Evolutionary conservation across 805 yeast species (phyloP).

Genomic region (Isabelozyma heimii): DNA sequence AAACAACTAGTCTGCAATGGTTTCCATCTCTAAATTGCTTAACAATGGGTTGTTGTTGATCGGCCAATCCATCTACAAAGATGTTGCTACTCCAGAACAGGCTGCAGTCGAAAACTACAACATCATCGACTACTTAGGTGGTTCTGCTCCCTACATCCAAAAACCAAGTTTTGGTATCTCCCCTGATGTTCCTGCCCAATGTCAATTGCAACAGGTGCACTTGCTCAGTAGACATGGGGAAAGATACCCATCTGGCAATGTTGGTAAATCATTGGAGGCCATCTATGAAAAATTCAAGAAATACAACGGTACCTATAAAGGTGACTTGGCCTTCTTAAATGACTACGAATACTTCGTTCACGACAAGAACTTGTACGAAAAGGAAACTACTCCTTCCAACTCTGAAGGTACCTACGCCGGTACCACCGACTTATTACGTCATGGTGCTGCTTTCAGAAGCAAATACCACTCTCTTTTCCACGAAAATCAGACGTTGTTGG

Average conservation of each 20-base stretch:
- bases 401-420: constrained; percentile 51
- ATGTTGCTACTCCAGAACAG: constrained; percentile 38
- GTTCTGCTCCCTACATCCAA: constrained; percentile 54
- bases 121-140: constrained; percentile 50
- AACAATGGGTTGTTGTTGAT: constrained; percentile 29
- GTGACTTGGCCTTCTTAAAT: constrained; percentile 53
- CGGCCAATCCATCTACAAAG: constrained; percentile 21
- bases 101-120: constrained; percentile 45
- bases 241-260: constrained; percentile 46
- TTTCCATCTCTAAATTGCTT: constrained; percentile 25
- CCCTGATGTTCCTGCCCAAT: constrained; percentile 46
- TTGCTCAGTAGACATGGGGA: constrained; percentile 78
- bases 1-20: constrained; percentile 14
- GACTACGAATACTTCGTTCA: constrained; percentile 51
- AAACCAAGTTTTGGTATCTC: constrained; percentile 53
- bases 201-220: constrained; percentile 65
- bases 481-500: constrained; percentile 34
- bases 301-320: constrained; percentile 32
- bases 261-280: constrained; percentile 25
- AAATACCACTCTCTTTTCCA: constrained; percentile 49
- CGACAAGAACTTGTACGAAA: constrained; percentile 38
- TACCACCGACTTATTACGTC: constrained; percentile 42
- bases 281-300: constrained; percentile 21
- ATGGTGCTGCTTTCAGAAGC: constrained; percentile 48
- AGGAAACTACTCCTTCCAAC: constrained; percentile 49